These are phyloP conservation scores for Leccinellum luteum DNA, from an alignment of 768 basidiomycete species.

Conservation along the genomic window DNA sequence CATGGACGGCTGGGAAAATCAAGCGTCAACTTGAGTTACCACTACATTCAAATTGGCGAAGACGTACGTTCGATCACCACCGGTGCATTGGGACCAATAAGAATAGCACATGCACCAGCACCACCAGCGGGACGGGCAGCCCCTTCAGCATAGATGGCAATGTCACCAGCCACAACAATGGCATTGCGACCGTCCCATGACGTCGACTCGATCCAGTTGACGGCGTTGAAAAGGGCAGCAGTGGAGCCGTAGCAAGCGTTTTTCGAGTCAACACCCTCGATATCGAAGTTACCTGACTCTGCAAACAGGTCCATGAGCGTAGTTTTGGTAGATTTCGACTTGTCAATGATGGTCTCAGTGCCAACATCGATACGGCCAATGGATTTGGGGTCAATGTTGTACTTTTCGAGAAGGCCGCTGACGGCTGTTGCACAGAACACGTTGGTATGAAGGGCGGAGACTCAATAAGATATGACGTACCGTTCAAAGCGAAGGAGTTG, in stretches of 20 bases:
- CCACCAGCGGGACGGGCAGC: constrained; percentile 94
- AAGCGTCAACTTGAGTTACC: constrained; percentile 4
- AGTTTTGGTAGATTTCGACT: constrained; percentile 98
- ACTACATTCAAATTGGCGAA: neutral
- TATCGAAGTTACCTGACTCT: constrained; percentile 89
- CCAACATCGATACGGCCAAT: constrained; percentile 98
- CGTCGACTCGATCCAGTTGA: constrained; percentile 96
- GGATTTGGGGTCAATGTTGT: constrained; percentile 91
- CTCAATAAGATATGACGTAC: constrained; percentile 42
- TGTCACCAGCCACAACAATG: constrained; percentile 95
- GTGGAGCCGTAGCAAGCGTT: constrained; percentile 99
- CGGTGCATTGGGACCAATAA: constrained; percentile 96
- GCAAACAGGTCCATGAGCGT: constrained; percentile 98
- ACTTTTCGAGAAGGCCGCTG: constrained; percentile 85
- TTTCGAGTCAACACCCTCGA: constrained; percentile 98
- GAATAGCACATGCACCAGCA: constrained; percentile 91
- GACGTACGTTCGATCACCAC: constrained; percentile 90
- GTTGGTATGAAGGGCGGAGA: neutral
- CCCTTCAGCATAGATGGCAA: constrained; percentile 97
- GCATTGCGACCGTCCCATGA: constrained; percentile 98
- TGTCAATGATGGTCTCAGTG: constrained; percentile 99
- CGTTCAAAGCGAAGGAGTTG: constrained; percentile 95
- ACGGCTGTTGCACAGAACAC: constrained; percentile 56
- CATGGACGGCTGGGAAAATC: constrained; percentile 75
- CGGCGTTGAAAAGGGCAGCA: constrained; percentile 96